phyloP scores from a whole-genome alignment of 1,284 basidiomycete genomes.

The Cryptococcus sp. region DNA sequence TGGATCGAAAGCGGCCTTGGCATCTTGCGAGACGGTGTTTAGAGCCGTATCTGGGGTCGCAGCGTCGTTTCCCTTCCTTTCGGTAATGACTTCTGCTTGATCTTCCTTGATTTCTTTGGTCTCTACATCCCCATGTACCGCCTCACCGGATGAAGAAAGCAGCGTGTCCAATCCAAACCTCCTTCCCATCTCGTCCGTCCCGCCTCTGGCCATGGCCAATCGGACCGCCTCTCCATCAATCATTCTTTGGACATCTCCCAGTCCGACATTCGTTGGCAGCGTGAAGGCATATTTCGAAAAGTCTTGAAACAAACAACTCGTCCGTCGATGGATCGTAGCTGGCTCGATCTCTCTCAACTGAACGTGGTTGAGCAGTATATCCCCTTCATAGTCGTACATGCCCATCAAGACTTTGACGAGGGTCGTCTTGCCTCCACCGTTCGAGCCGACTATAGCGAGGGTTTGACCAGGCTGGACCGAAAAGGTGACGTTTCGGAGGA shows the following conservation, averaged over 20 bases:
- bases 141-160: too few species aligned
- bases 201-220: conserved; percentile 45
- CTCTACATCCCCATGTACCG: too few species aligned
- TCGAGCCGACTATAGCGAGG: conserved; percentile 67
- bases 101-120: too few species aligned
- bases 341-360: conserved; percentile 61
- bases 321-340: conserved; percentile 62
- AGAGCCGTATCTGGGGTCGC: too few species aligned
- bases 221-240: background rate
- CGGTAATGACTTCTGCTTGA: too few species aligned
- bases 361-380: conserved; percentile 60
- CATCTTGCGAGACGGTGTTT: too few species aligned
- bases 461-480: conserved; percentile 64
- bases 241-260: background rate
- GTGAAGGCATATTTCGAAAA: conserved; percentile 70
- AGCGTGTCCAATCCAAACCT: too few species aligned
- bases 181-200: conserved; percentile 54
- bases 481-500: conserved; percentile 63
- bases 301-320: conserved; percentile 72
- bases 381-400: conserved; percentile 56
- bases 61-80: too few species aligned
- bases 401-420: conserved; percentile 70
- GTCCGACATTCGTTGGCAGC: conserved; percentile 58
- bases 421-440: conserved; percentile 60
- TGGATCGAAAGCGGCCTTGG: too few species aligned